phyloP scores from a whole-genome alignment of 139 green algal species.

The Mychonastes homosphaera region DNA sequence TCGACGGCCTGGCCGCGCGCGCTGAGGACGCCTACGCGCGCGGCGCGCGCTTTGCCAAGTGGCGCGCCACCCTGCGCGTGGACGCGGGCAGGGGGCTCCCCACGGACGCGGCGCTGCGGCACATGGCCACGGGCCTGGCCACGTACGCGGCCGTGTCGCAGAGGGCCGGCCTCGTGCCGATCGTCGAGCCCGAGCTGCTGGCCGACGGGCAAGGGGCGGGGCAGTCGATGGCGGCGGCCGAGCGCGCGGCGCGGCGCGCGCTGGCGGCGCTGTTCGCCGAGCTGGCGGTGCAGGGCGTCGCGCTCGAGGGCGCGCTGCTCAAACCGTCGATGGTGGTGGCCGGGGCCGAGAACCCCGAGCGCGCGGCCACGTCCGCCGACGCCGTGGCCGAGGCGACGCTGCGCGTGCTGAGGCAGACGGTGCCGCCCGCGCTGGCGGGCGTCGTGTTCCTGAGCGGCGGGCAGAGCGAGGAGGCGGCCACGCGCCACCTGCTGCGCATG shows the following conservation, averaged over 20 bases:
- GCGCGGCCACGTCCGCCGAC: not conserved
- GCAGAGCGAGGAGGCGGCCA: slow-evolving; percentile 75
- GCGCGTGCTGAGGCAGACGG: slow-evolving; percentile 58
- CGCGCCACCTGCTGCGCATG: slow-evolving; percentile 74
- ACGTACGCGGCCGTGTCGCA: slow-evolving; percentile 76
- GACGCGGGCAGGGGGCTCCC: slow-evolving; percentile 27
- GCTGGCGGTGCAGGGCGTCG: slow-evolving; percentile 67
- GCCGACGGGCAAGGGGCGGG: too few relatives aligned
- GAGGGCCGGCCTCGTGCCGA: slow-evolving; percentile 73
- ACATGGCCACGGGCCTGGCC: slow-evolving; percentile 68
- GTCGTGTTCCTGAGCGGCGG: slow-evolving; percentile 71
- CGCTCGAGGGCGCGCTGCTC: slow-evolving; percentile 76
- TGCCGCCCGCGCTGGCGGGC: slow-evolving; percentile 64
- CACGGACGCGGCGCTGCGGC: slow-evolving; percentile 47
- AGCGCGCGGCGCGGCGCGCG: too few relatives aligned
- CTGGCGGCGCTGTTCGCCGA: slow-evolving; percentile 51
- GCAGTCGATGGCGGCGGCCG: too few relatives aligned
- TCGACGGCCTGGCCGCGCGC: slow-evolving; percentile 72
- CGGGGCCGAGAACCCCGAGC: slow-evolving; percentile 23
- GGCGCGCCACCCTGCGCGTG: slow-evolving; percentile 71
- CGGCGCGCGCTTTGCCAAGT: slow-evolving; percentile 88
- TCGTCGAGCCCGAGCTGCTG: slow-evolving; percentile 89
- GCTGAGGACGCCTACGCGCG: slow-evolving; percentile 44
- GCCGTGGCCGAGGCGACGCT: slow-evolving; percentile 70
- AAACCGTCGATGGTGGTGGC: slow-evolving; percentile 83